Conservation (phyloP, 1,139 yeast genomes). For the Entelexis paramagnoliae region DNA sequence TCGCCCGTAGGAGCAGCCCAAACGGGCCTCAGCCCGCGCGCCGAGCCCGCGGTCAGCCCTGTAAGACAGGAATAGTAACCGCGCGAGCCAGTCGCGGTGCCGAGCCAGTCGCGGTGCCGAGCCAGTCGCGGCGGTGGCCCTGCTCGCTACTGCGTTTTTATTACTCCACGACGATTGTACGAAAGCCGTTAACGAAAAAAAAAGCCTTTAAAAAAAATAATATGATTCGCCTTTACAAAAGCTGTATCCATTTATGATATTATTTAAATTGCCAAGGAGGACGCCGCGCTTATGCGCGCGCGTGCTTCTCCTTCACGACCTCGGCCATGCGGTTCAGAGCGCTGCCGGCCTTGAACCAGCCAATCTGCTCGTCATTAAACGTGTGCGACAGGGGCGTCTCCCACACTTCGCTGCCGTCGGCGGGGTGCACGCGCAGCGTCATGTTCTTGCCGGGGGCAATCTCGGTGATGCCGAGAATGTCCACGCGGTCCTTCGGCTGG, state of each 20-base stretch:
- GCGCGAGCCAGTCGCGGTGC: too few relatives aligned
- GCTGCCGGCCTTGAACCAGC: constrained; percentile 98
- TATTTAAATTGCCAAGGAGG: background rate
- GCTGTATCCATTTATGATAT: constrained; percentile 4
- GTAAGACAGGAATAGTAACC: too few relatives aligned
- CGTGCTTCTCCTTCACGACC: constrained; percentile 22
- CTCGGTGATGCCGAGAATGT: constrained; percentile 70
- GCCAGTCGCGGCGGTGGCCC: too few relatives aligned
- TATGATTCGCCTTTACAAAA: background rate
- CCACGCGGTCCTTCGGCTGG: constrained; percentile 79
- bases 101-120: too few relatives aligned
- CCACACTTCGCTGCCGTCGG: constrained; percentile 67
- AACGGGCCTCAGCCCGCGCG: too few relatives aligned
- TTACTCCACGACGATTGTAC: too few relatives aligned
- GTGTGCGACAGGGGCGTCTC: constrained; percentile 87
- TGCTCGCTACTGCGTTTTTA: too few relatives aligned
- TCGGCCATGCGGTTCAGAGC: constrained; percentile 97
- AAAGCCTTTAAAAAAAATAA: background rate
- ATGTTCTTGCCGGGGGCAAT: constrained; percentile 91
- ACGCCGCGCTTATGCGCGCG: constrained; percentile 9
- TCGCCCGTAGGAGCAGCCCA: too few relatives aligned
- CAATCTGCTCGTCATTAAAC: constrained; percentile 90
- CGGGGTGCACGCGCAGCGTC: constrained; percentile 81
- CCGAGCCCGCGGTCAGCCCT: too few relatives aligned
- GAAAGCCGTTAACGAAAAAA: too few relatives aligned